Evolutionary conservation across 2,329 filamentous ascomycete genomes (phyloP).

Genomic region (Coniella lustricola): DNA sequence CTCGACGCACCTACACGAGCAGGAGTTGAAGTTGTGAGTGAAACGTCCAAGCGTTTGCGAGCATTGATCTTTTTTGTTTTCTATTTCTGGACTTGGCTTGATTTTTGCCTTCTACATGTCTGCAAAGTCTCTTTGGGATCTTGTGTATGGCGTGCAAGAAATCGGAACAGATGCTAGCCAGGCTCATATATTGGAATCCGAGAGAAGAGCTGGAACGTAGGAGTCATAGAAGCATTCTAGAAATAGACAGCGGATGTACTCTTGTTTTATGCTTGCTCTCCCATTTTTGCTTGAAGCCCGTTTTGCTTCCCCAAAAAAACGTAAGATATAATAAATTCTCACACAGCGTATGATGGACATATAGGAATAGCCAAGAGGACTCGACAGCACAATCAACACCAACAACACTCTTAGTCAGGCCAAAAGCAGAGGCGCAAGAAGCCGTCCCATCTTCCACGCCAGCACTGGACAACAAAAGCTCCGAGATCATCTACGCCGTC

Average conservation of each 20-base stretch:
- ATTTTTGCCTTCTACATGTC: background rate
- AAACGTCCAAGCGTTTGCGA: constrained; percentile 15
- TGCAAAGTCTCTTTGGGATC: too few relatives aligned
- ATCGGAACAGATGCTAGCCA: too few relatives aligned
- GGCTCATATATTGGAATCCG: too few relatives aligned
- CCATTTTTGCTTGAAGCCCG: constrained; percentile 3
- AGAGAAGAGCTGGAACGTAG: constrained; percentile 1
- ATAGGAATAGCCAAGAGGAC: constrained; percentile 11
- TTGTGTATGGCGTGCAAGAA: too few relatives aligned
- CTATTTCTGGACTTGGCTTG: background rate
- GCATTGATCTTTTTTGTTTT: constrained; percentile 6
- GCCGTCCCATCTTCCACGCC: too few relatives aligned
- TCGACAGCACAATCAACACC: background rate
- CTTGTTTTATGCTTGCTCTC: constrained; percentile 1
- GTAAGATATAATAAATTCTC: constrained; percentile 28
- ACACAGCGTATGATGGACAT: constrained; percentile 20
- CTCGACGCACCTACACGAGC: constrained; percentile 51
- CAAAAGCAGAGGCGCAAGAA: constrained; percentile 11
- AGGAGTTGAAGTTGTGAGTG: constrained; percentile 80
- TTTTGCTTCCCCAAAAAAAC: too few relatives aligned
- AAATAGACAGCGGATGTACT: constrained; percentile 21
- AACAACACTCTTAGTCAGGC: constrained; percentile 14
- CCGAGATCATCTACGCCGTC: constrained; percentile 57
- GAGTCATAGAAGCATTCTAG: constrained; percentile 17
- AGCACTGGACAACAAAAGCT: too few relatives aligned